Base-by-base conservation (phyloP, 495 filamentous ascomycete genomes). In the Penicillium goetzii region DNA sequence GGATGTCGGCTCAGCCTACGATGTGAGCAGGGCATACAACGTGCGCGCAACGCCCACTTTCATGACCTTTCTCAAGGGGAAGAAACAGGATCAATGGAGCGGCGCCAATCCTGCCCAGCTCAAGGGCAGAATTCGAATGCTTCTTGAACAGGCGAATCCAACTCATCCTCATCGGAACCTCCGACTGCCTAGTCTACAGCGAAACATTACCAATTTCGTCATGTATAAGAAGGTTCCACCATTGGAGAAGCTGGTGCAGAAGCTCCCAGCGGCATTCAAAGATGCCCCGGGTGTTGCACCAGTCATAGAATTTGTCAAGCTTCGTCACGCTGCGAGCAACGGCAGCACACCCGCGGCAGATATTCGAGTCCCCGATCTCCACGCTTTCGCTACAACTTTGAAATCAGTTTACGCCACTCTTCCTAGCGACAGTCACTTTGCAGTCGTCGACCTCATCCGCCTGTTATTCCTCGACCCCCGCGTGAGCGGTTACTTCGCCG, bases 31-130 rank as follows among this genome's bases (percentile, higher is more conserved):
- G 26, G 84, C 82, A 32, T 97, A 92, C 74, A 72, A 78, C 43
- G 84, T 97, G 57, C 82, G 83, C 9, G 88, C 89, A 28, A 97
- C 92, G 0, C 94, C 94, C 2, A 97, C 95, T 2, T 97, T 97
- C 72, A 90, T 94, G 68, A 93, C 92, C 2, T 97, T 92, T 66
- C 73, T 95, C 38, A 87, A 85, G 59, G 92, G 92, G 15, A 71
- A 88, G 57, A 86, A 93, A 73, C 82, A 90, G 12, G 88, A 93
- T 66, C 81, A 89, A 64, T 98, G 93, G 93, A 82, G 80, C 51
- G 92, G 92, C 7, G 91, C 90, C 7, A 88, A 90, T 68, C 83
- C 87, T 10, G 76, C 76, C 21, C 83, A 88, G 12, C 80, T 98
- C 9, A 84, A 84, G 62, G 86, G 84, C 23, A 93, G 92, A 63